These are phyloP conservation scores for Seminavis robusta DNA, from an alignment of 108 stramenopile genomes.

Conservation along the genomic window DNA sequence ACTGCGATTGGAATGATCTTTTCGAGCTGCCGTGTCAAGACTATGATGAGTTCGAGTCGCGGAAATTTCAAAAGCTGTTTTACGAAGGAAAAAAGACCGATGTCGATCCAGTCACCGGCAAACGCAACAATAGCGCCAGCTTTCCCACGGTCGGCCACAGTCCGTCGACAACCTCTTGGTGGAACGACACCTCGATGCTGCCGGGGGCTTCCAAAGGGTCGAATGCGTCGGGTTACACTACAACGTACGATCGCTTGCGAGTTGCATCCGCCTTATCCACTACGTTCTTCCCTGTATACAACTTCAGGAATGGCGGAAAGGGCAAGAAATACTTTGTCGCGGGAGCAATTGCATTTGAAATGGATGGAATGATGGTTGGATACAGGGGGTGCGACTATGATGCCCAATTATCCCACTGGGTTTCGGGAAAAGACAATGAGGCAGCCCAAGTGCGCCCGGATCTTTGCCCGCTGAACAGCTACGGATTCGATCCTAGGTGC, in stretches of 20 bases:
- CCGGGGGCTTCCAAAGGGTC: conserved; percentile 20
- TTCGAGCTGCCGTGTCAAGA: conserved; percentile 17
- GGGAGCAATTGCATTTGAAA: conserved; percentile 30
- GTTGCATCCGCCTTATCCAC: conserved; percentile 27
- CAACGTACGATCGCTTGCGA: conserved; percentile 40
- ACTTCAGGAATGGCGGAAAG: too few species aligned
- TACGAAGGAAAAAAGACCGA: too few species aligned
- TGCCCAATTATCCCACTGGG: conserved; percentile 20
- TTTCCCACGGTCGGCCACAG: not conserved
- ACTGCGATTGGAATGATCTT: conserved; percentile 47
- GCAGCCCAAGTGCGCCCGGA: conserved; percentile 32
- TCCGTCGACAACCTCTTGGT: not conserved
- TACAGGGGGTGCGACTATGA: conserved; percentile 40
- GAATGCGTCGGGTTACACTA: conserved; percentile 25
- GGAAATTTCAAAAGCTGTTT: too few species aligned
- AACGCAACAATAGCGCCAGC: not conserved
- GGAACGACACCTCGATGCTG: conserved; percentile 4
- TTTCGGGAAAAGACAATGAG: conserved; percentile 33
- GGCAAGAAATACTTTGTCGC: conserved; percentile 11
- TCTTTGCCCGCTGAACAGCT: conserved; percentile 50
- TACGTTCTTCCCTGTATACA: conserved; percentile 43
- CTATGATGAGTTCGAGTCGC: too few species aligned
- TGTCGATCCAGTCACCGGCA: too few species aligned
- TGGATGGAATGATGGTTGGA: conserved; percentile 44
- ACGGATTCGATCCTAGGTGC: conserved; percentile 55